Evolutionary conservation across 225 moss, liverwort and hornwort genomes (phyloP).

Genomic region (Neckera pumila): DNA sequence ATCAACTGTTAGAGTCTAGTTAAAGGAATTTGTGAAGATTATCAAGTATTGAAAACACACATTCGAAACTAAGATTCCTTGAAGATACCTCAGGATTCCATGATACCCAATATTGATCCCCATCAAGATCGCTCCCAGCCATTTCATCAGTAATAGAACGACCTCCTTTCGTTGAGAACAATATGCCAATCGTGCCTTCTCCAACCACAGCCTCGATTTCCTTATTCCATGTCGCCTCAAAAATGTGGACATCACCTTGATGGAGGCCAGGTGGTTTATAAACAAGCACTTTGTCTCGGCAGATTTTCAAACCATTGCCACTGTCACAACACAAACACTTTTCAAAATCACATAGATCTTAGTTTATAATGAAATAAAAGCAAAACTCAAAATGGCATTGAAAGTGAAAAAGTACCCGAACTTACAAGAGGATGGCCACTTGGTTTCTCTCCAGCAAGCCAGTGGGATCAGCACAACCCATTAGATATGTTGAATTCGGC

Average conservation of each 20-base stretch:
- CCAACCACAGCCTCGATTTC: conserved; percentile 14
- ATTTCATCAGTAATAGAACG: conserved; percentile 40
- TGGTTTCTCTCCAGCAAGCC: conserved; percentile 31
- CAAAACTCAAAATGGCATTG: neutral
- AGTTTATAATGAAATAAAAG: neutral
- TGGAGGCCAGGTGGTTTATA: conserved; percentile 40
- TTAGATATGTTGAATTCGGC: neutral
- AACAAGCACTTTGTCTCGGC: conserved; percentile 14
- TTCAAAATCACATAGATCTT: neutral
- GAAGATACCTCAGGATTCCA: conserved; percentile 26
- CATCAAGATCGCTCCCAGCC: conserved; percentile 38
- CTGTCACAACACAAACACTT: neutral
- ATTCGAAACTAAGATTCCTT: neutral
- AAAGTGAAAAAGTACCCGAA: neutral
- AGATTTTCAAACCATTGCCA: neutral
- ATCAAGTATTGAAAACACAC: neutral
- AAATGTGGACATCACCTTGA: conserved; percentile 14
- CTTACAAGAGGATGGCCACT: conserved; percentile 38
- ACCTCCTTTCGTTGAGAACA: conserved; percentile 19
- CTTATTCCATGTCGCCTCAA: conserved; percentile 20
- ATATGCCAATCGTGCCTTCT: conserved; percentile 4
- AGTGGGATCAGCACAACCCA: conserved; percentile 35
- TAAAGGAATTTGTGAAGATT: neutral
- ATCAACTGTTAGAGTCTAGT: neutral
- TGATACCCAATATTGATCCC: conserved; percentile 25